Conservation (phyloP, 345 rosid genomes). For the Corymbia maculata region DNA sequence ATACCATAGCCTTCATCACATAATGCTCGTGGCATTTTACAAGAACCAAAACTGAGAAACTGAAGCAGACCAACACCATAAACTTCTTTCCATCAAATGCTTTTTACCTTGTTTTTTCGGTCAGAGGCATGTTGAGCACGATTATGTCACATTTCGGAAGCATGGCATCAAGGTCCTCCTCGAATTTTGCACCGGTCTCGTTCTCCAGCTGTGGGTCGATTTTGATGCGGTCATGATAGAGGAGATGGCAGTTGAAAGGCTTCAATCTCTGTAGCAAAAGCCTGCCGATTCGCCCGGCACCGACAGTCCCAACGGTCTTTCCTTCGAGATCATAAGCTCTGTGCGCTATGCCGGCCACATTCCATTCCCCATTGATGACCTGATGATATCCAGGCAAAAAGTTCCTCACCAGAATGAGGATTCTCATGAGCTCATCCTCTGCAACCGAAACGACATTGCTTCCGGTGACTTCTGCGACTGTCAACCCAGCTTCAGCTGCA, state of each 20-base stretch:
- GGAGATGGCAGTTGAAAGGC: conserved; percentile 83
- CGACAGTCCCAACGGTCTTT: conserved; percentile 81
- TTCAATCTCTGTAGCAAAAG: conserved; percentile 83
- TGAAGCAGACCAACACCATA: background rate
- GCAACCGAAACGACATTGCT: conserved; percentile 91
- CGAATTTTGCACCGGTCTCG: conserved; percentile 56
- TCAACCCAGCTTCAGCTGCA: conserved; percentile 76
- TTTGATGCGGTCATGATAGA: conserved; percentile 75
- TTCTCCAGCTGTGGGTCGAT: conserved; percentile 66
- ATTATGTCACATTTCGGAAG: conserved; percentile 77
- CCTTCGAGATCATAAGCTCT: conserved; percentile 93
- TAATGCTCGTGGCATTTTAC: background rate
- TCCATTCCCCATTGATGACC: conserved; percentile 75
- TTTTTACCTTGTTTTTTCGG: conserved; percentile 66
- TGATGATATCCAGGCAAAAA: conserved; percentile 80
- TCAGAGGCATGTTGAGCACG: conserved; percentile 78
- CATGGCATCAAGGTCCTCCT: conserved; percentile 71
- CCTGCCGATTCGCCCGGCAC: conserved; percentile 78
- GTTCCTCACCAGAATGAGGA: conserved; percentile 74
- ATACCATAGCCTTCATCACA: background rate
- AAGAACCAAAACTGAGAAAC: background rate
- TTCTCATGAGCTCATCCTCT: conserved; percentile 92
- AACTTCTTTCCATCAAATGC: background rate
- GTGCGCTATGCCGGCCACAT: conserved; percentile 68
- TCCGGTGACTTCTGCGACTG: conserved; percentile 90